These are phyloP conservation scores for Tetrahymena thermophila DNA, from an alignment of 73 alveolate species.

Conservation along the genomic window DNA sequence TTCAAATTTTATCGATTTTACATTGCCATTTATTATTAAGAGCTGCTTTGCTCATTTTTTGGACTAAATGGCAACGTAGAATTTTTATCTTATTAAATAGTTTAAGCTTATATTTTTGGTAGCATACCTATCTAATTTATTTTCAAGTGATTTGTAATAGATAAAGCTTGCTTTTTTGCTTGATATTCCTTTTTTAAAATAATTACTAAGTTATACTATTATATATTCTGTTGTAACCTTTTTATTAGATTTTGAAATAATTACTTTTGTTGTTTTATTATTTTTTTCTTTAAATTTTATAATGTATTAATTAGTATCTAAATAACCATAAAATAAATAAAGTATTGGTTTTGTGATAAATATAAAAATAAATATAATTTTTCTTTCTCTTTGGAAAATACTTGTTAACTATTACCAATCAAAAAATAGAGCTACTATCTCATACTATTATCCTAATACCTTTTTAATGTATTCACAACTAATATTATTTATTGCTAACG, in stretches of 20 bases:
- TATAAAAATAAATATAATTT: too few species aligned
- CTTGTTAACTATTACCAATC: neutral
- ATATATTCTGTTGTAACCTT: neutral
- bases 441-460: neutral
- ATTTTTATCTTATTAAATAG: neutral
- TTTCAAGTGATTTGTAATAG: neutral
- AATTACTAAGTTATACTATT: neutral
- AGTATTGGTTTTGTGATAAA: neutral
- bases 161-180: neutral
- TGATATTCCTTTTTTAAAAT: neutral
- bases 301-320: neutral
- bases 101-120: neutral
- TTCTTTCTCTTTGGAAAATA: neutral
- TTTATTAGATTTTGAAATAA: neutral
- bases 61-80: neutral
- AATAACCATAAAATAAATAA: neutral
- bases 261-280: neutral
- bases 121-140: neutral
- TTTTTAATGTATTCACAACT: neutral
- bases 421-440: neutral
- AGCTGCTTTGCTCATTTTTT: neutral
- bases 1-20: neutral
- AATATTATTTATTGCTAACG: neutral
- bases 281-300: neutral
- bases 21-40: neutral